phyloP scores from a whole-genome alignment of 257 asterid species.

The Osmanthus fragrans region DNA sequence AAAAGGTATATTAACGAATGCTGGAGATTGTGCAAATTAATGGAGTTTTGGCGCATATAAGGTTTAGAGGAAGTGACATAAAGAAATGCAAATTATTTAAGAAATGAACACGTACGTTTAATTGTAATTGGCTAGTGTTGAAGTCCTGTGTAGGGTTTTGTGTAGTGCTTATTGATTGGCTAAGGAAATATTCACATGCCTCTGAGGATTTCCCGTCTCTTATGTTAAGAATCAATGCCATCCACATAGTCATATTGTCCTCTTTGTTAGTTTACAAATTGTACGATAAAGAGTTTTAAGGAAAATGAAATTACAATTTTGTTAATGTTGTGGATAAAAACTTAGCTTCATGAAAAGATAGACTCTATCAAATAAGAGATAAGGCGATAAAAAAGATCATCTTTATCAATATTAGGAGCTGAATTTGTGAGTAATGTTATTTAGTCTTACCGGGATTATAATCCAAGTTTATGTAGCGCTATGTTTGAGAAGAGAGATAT shows the following conservation, averaged over 20 bases:
- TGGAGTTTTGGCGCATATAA: neutral
- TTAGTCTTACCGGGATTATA: too few species aligned
- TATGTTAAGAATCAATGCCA: slow-evolving; percentile 19
- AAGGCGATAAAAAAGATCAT: neutral
- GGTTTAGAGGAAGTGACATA: slow-evolving; percentile 21
- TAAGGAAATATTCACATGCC: slow-evolving; percentile 35
- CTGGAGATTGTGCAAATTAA: slow-evolving; percentile 10
- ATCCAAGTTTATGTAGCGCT: too few species aligned
- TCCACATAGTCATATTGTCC: slow-evolving; percentile 16
- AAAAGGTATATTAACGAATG: slow-evolving; percentile 13
- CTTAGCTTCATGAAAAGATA: slow-evolving; percentile 3
- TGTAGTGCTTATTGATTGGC: slow-evolving; percentile 22
- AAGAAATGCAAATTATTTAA: slow-evolving; percentile 23
- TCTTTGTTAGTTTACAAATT: neutral
- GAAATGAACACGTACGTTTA: slow-evolving; percentile 35
- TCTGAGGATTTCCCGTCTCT: slow-evolving; percentile 8
- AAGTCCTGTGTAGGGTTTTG: slow-evolving; percentile 31
- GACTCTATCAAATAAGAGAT: neutral
- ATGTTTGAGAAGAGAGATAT: too few species aligned
- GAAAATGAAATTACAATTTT: neutral
- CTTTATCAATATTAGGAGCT: neutral
- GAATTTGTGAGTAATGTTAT: too few species aligned
- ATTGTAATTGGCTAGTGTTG: slow-evolving; percentile 3
- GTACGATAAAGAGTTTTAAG: neutral
- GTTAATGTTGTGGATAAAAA: slow-evolving; percentile 17